Evolutionary conservation across 2,329 filamentous ascomycete species (phyloP), one percentile per base, ranked within the genome.

Genomic region (Cytospora schulzeri): DNA sequence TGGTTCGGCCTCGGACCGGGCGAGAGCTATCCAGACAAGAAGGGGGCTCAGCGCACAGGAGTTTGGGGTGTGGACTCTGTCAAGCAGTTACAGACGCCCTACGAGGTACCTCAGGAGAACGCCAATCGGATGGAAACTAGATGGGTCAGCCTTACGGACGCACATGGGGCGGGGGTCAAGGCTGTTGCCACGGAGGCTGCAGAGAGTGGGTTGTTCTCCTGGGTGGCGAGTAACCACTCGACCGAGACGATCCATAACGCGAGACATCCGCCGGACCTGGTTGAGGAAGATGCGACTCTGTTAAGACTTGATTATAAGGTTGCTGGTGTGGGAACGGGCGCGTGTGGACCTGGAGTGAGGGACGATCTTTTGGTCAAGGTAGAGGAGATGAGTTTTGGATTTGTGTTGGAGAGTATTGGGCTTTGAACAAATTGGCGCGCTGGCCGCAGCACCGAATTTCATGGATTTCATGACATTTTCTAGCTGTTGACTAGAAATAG

Each of bases 31-130:
- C 82, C 81, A 8, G 88, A 91, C 73, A 88, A 86, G 76, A 82
- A 83, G 65, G 70, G 78, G 3, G 80, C 85, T 1, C 85, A 88
- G 68, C 77, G 76, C 2, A 70, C 86, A 0, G 87, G 83, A 1
- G 76, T 85, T 50, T 86, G 79, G 73, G 72, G 71, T 0, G 72
- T 70, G 1, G 70, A 71, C 1, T 73, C 72, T 1, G 75, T 87
- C 1, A 76, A 79, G 1, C 79, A 82, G 0, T 77, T 91, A 29
- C 82, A 84, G 70, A 80, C 81, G 0, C 77, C 79, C 1, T 90
- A 90, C 69, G 88, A 91, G 22, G 85, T 87, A 26, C 88, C 88
- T 0, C 88, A 91, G 71, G 88, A 91, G 69, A 85, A 83, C 60
- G 86, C 86, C 1, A 91, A 91, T 72, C 79, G 85, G 17, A 85